Evolutionary conservation across 1,284 basidiomycete species (phyloP).

Genomic region (Exobasidium rhododendri): DNA sequence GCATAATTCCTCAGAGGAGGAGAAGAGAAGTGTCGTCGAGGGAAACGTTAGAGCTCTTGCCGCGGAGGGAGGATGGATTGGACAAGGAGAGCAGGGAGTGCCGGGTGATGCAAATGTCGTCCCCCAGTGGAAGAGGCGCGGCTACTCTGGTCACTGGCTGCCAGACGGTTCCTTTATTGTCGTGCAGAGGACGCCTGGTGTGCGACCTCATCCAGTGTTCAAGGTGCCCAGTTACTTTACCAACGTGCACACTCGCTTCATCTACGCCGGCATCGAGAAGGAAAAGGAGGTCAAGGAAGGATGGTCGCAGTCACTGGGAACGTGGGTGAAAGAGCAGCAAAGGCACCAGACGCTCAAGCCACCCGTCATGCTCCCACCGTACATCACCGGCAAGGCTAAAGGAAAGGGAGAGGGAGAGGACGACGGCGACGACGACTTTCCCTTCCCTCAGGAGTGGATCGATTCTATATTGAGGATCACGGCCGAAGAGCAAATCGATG

Average conservation of each 20-base stretch:
- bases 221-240: constrained; percentile 29
- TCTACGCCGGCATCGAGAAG: constrained; percentile 17
- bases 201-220: constrained; percentile 27
- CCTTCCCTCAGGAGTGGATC: constrained; percentile 28
- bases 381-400: background rate
- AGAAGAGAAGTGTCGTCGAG: constrained; percentile 27
- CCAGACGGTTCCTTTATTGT: constrained; percentile 33
- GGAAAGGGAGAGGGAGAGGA: no score
- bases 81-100: constrained; percentile 5
- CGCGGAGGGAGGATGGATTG: constrained; percentile 27
- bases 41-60: constrained; percentile 28
- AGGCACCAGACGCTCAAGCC: background rate
- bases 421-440: constrained; percentile 4
- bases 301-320: background rate
- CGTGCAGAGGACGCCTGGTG: constrained; percentile 30
- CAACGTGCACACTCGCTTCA: constrained; percentile 30
- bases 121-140: constrained; percentile 26
- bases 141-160: constrained; percentile 29
- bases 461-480: constrained; percentile 22
- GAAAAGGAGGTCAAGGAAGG: background rate
- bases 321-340: background rate
- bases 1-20: constrained; percentile 18
- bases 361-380: background rate
- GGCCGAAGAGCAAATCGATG: constrained; percentile 24
- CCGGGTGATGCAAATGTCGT: constrained; percentile 3